phyloP scores from a whole-genome alignment of 2,329 filamentous ascomycete species.

The Epichloe festucae region DNA sequence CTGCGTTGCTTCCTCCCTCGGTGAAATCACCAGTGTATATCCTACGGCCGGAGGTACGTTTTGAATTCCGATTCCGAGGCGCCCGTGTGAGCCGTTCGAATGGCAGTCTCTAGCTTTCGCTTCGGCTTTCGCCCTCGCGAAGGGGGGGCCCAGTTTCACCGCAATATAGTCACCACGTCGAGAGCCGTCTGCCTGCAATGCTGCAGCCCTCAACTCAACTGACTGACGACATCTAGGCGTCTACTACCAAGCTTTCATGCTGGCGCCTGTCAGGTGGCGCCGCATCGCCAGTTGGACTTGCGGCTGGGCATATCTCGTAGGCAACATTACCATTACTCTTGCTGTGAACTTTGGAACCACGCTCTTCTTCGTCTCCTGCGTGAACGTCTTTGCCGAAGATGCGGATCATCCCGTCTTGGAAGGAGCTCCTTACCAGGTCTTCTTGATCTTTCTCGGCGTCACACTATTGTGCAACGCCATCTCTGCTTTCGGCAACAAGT shows the following conservation, averaged over 20 bases:
- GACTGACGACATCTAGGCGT: conserved; percentile 28
- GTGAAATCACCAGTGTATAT: conserved; percentile 64
- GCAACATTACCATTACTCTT: conserved; percentile 72
- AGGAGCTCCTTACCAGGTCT: conserved; percentile 49
- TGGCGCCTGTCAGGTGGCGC: conserved; percentile 47
- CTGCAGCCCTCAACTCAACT: neutral
- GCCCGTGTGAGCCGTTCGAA: neutral
- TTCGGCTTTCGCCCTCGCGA: neutral
- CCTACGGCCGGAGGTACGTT: conserved; percentile 55
- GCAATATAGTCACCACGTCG: too few species aligned
- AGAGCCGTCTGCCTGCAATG: too few species aligned
- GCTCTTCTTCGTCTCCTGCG: conserved; percentile 43
- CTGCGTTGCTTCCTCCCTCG: conserved; percentile 56
- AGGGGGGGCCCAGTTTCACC: too few species aligned
- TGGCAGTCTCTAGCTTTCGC: neutral
- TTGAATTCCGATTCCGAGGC: neutral
- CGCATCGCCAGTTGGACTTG: conserved; percentile 56
- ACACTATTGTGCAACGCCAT: conserved; percentile 52
- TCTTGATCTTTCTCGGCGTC: conserved; percentile 58
- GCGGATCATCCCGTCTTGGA: conserved; percentile 30
- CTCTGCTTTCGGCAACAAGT: conserved; percentile 53
- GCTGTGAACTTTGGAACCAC: conserved; percentile 72
- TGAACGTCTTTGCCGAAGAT: conserved; percentile 40
- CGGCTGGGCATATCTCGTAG: conserved; percentile 65
- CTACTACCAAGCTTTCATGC: conserved; percentile 70